Evolutionary conservation across 257 asterid genomes (phyloP), one percentile per base, ranked within the genome.

Genomic region (Lithospermum erythrorhizon): DNA sequence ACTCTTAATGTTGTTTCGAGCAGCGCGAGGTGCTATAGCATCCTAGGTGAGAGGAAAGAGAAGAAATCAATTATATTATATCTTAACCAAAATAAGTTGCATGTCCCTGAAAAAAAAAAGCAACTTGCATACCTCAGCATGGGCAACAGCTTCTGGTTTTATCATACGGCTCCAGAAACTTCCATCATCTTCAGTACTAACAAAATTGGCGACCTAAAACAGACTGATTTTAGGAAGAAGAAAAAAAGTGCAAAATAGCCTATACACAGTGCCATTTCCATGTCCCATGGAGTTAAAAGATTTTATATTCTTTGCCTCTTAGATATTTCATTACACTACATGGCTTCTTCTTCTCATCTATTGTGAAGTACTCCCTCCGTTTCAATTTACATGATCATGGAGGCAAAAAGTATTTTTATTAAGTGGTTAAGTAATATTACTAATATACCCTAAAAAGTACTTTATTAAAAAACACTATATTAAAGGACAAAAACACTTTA

Each of bases 121-220:
- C 35, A 71, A 66, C 51, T 22, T 68, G 64, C 72, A 52, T 76
- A 87, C 99, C 41, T 89, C 99, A 65, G 96, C 91, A 51, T 87
- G 94, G 8, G 79, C 64, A 81, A 83, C 69, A 64, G 86, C 95
- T 53, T 93, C 97, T 6, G 99, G 97, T 71, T 89, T 87, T 79
- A 93, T 93, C 99, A 88, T 86, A 73, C 99, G 91, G 78, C 97
- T 89, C 99, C 99, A 93, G 63, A 93, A 93, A 63, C 90, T 81
- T 59, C 97, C 94, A 73, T 89, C 99, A 67, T 93, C 96, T 79
- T 93, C 99, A 75, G 94, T 82, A 74, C 88, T 79, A 65, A 89
- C 78, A 77, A 93, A 93, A 75, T 89, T 89, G 56, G 99, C 99
- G 56, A 93, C 99, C 99, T 93, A 78, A 68, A 75, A 21, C 16